Conservation (phyloP, 2,329 filamentous ascomycete genomes). For the Fonsecaea pugnacius region DNA sequence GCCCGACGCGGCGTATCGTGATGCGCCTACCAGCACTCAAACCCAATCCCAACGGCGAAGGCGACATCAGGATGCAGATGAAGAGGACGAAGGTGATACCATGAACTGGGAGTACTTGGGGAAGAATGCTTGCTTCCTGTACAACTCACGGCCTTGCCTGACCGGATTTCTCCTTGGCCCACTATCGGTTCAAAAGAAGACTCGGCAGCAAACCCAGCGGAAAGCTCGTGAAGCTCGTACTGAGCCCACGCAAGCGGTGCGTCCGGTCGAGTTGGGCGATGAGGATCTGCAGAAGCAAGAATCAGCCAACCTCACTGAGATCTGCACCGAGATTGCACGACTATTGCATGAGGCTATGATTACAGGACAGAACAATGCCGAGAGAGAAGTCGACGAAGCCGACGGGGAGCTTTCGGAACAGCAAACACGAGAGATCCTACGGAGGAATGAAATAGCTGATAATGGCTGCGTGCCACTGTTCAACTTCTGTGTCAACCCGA, state of each 20-base stretch:
- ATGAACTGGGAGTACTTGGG: slow-evolving; percentile 88
- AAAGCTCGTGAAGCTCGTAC: slow-evolving; percentile 71
- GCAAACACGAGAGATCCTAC: slow-evolving; percentile 60
- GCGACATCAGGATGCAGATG: slow-evolving; percentile 67
- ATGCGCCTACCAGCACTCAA: slow-evolving; percentile 41
- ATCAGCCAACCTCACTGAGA: slow-evolving; percentile 75
- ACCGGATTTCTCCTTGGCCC: slow-evolving; percentile 86
- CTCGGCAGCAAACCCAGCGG: slow-evolving; percentile 71
- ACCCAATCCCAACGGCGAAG: slow-evolving; percentile 49
- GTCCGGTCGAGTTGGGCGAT: slow-evolving; percentile 76
- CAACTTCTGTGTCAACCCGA: slow-evolving; percentile 86
- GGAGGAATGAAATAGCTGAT: slow-evolving; percentile 66
- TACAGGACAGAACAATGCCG: slow-evolving; percentile 50
- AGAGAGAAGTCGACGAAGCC: slow-evolving; percentile 40
- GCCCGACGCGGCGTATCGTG: slow-evolving; percentile 35
- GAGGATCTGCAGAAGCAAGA: slow-evolving; percentile 76
- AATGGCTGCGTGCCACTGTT: slow-evolving; percentile 78
- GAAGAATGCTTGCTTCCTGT: slow-evolving; percentile 72
- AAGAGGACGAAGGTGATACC: slow-evolving; percentile 70
- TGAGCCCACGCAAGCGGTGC: slow-evolving; percentile 67
- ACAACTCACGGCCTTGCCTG: slow-evolving; percentile 73
- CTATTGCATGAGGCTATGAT: slow-evolving; percentile 56
- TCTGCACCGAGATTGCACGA: slow-evolving; percentile 75
- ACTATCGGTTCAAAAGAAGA: slow-evolving; percentile 83
- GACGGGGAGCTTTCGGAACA: slow-evolving; percentile 44